Base-by-base conservation (phyloP, 176 grass and related monocot genomes). In the Oryza longistaminata region DNA sequence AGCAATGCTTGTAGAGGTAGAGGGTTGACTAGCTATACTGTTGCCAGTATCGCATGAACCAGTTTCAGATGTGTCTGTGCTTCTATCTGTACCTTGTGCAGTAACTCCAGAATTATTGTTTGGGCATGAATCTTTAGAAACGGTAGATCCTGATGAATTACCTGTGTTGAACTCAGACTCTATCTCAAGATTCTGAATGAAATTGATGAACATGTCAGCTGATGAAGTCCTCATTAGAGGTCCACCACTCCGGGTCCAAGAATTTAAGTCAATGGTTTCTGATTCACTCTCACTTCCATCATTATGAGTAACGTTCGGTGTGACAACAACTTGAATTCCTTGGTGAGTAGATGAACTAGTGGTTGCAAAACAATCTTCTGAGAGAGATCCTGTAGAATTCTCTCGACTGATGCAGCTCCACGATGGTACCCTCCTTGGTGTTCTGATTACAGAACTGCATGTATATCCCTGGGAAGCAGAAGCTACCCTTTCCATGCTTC, bases 221-320 rank as follows among this genome's bases (percentile, higher is more conserved):
- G 96, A 98, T 17, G 88, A 48, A 68, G 93, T 98, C 83, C 93
- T 93, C 96, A 98, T 96, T 11, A 96, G 90, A 88, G 91, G 93
- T 3, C 96, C 96, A 34, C 96, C 96, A 84, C 68, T 94, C 87
- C 96, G 87, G 22, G 96, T 96, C 96, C 96, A 98, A 72, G 90
- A 98, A 75, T 95, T 95, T 49, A 98, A 67, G 79, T 95, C 88
- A 16, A 89, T 86, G 78, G 83, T 96, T 74, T 98, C 96, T 48
- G 96, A 96, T 84, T 98, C 96, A 0, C 93, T 96, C 78, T 96
- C 91, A 72, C 90, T 98, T 74, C 93, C 90, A 27, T 98, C 96
- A 48, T 79, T 84, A 25, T 42, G 69, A 90, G 68, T 12, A 0
- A 39, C 64, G 53, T 24, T 45, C 39, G 85, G 81, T 26, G 42